Base-by-base conservation (phyloP, 2,329 filamentous ascomycete genomes). In the Cladophialophora chaetospira region DNA sequence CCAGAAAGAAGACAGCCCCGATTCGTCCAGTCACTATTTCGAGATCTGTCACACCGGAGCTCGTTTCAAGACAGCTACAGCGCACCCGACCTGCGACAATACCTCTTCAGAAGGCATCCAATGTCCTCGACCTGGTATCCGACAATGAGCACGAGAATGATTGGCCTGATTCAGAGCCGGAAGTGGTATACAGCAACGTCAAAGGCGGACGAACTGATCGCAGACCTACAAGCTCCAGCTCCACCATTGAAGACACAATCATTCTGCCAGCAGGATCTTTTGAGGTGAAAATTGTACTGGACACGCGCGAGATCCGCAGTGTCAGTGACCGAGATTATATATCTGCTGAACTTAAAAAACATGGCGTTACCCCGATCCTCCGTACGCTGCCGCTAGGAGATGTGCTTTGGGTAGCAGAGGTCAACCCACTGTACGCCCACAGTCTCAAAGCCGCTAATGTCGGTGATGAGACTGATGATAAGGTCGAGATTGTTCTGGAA, bases 251-350 rank as follows among this genome's bases (percentile, higher is more conserved):
- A 38, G 57, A 76, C 0, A 85, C 88, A 0, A 85, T 91, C 48
- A 70, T 73, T 11, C 74, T 93, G 3, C 76, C 79, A 0, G 81
- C 87, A 0, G 83, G 84, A 2, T 82, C 82, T 1, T 94, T 91
- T 67, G 85, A 84, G 0, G 82, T 94, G 11, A 82, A 89, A 47
- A 77, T 93, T 2, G 76, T 93, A 2, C 77, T 94, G 15, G 89
- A 94, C 66, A 82, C 81, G 31, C 87, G 89, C 25, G 89, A 94
- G 73, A 79, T 92, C 40, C 82, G 88, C 28, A 80, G 88, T 4
- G 86, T 83, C 62, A 87, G 81, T 25, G 88, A 93, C 66, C 80
- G 89, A 53, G 87, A 91, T 65, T 92, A 92, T 66, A 88, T 93
- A 69, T 82, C 88, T 64, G 82, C 87, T 19, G 84, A 90, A 66